Evolutionary conservation across 176 grass and related monocot genomes (phyloP).

Genomic region (Echinochloa phyllopogon): DNA sequence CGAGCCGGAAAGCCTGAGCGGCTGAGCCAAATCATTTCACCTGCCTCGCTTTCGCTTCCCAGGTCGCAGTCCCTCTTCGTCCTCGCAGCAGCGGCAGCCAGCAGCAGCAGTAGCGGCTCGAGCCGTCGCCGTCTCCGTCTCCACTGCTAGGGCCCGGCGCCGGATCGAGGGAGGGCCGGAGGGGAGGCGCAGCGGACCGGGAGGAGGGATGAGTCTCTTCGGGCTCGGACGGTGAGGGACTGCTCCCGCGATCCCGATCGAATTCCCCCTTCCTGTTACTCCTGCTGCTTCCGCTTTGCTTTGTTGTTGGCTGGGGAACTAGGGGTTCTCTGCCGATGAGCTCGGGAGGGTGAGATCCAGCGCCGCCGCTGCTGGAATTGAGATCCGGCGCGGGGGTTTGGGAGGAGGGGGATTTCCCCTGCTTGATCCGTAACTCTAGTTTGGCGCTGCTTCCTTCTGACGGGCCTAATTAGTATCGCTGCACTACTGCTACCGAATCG

Average conservation of each 20-base stretch:
- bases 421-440: neutral
- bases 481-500: neutral
- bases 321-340: neutral
- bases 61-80: conserved; percentile 11
- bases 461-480: neutral
- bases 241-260: conserved; percentile 12
- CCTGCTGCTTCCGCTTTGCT: neutral
- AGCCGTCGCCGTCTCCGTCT: neutral
- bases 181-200: neutral
- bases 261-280: neutral
- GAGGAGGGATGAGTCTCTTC: conserved; percentile 87
- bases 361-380: neutral
- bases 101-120: conserved; percentile 5
- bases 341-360: conserved; percentile 8
- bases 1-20: neutral
- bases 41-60: neutral
- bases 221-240: conserved; percentile 93
- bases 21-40: conserved; percentile 33
- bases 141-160: neutral
- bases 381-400: neutral
- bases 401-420: neutral
- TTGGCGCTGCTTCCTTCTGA: neutral
- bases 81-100: neutral
- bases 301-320: too few species aligned
- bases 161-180: conserved; percentile 32